Evolutionary conservation across 352 stramenopile species (phyloP).

Genomic region (Globisporangium sylvaticum): DNA sequence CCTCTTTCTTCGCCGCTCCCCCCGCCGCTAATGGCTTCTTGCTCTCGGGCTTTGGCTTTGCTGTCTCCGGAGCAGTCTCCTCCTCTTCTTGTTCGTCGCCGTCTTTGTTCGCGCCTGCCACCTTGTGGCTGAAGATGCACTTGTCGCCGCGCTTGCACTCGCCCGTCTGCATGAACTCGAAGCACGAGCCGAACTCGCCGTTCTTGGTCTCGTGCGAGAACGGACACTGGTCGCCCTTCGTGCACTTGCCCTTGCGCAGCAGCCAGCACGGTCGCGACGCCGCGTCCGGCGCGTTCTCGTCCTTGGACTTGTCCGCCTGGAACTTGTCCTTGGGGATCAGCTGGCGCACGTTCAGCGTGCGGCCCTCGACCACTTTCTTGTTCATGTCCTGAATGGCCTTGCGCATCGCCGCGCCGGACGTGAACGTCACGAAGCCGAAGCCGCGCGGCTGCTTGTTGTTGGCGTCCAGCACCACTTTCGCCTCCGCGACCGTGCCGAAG

Average conservation of each 20-base stretch:
- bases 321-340: constrained; percentile 73
- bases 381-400: constrained; percentile 74
- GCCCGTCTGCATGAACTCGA: constrained; percentile 74
- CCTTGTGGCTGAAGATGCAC: constrained; percentile 66
- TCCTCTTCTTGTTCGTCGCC: constrained; percentile 5
- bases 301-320: constrained; percentile 37
- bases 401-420: constrained; percentile 58
- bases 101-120: not conserved
- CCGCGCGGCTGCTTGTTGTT: constrained; percentile 56
- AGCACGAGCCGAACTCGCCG: constrained; percentile 74
- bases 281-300: constrained; percentile 30
- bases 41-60: not conserved
- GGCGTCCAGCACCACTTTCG: constrained; percentile 69
- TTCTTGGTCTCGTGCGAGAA: constrained; percentile 76
- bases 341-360: constrained; percentile 71
- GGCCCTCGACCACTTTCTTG: constrained; percentile 64
- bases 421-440: constrained; percentile 86
- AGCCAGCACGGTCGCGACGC: constrained; percentile 60
- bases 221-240: constrained; percentile 58
- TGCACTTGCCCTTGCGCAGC: constrained; percentile 77
- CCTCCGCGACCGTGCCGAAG: constrained; percentile 67
- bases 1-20: not conserved
- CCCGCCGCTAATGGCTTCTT: not conserved
- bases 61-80: constrained; percentile 8
- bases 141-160: constrained; percentile 64